Percentiles rank a stretch among this genome's conserved stretches.
phyloP scores from a whole-genome alignment of 768 basidiomycete species.

The Boletus reticuloceps region DNA sequence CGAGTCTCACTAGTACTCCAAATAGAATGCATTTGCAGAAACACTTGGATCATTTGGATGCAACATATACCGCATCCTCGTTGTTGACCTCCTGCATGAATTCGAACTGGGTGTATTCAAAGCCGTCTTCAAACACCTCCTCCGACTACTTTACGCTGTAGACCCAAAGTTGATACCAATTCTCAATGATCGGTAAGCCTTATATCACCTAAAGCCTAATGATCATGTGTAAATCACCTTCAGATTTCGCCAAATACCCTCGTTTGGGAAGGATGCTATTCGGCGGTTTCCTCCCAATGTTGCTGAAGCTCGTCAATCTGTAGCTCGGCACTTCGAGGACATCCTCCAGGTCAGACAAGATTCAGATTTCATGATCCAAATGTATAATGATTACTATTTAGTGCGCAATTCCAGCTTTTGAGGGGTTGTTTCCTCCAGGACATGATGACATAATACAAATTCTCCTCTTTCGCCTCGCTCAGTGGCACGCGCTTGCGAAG shows the following conservation, averaged over 20 bases:
- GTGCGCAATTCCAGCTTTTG: slow-evolving; percentile 34
- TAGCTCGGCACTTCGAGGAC: slow-evolving; percentile 42
- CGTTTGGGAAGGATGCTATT: slow-evolving; percentile 33
- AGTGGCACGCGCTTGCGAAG: slow-evolving; percentile 38
- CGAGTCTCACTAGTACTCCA: too few relatives aligned
- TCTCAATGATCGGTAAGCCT: slow-evolving; percentile 24
- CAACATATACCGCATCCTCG: slow-evolving; percentile 27
- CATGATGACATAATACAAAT: slow-evolving; percentile 20
- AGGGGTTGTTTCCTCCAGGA: slow-evolving; percentile 27
- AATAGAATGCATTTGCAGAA: slow-evolving; percentile 36
- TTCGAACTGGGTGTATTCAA: slow-evolving; percentile 42
- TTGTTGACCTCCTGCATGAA: slow-evolving; percentile 40
- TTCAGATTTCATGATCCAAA: neutral
- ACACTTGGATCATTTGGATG: slow-evolving; percentile 17
- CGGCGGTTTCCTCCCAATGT: slow-evolving; percentile 34
- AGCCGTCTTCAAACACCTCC: slow-evolving; percentile 34
- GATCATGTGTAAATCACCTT: too few relatives aligned
- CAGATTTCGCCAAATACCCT: slow-evolving; percentile 15
- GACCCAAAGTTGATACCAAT: slow-evolving; percentile 9
- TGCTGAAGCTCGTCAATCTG: slow-evolving; percentile 35
- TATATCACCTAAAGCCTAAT: too few relatives aligned
- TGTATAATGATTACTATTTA: neutral
- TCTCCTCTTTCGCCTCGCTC: slow-evolving; percentile 23
- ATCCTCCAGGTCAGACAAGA: slow-evolving; percentile 34
- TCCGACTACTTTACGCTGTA: slow-evolving; percentile 28